A percentile compares a stretch with the other conserved stretches of the same genome.
Conservation (phyloP, 257 asterid species). For the Solanum chiquidenum region DNA sequence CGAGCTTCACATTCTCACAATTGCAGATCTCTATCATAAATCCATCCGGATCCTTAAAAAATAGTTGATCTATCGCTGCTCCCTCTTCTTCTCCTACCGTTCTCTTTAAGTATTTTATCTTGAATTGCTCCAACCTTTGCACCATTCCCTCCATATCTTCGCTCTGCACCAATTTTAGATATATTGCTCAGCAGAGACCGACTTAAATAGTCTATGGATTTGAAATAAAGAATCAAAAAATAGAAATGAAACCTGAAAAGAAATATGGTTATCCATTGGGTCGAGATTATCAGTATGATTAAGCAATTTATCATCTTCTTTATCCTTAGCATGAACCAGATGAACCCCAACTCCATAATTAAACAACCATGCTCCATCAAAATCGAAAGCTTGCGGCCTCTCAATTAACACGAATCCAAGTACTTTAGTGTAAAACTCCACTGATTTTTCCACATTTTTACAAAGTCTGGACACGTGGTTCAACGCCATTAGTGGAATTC, state of each 20-base stretch:
- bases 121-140: slow-evolving; percentile 24
- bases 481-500: slow-evolving; percentile 47
- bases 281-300: slow-evolving; percentile 30
- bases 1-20: slow-evolving; percentile 55
- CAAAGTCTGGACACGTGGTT: slow-evolving; percentile 70
- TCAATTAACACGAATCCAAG: slow-evolving; percentile 47
- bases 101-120: slow-evolving; percentile 41
- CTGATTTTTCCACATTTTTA: slow-evolving; percentile 36
- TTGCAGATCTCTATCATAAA: slow-evolving; percentile 78
- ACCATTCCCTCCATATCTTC: slow-evolving; percentile 61
- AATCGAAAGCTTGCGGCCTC: slow-evolving; percentile 54
- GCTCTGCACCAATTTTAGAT: slow-evolving; percentile 22
- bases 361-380: slow-evolving; percentile 81
- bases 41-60: slow-evolving; percentile 73
- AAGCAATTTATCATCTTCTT: slow-evolving; percentile 20
- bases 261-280: slow-evolving; percentile 68
- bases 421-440: slow-evolving; percentile 49
- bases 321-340: slow-evolving; percentile 41
- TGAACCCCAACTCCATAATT: slow-evolving; percentile 79
- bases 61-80: slow-evolving; percentile 46
- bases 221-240: neutral
- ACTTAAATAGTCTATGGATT: neutral
- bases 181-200: no score
- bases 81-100: slow-evolving; percentile 40
- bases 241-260: slow-evolving; percentile 34